Conservation (phyloP, 1,284 basidiomycete genomes). For the Cutaneotrichosporon dermatis region DNA sequence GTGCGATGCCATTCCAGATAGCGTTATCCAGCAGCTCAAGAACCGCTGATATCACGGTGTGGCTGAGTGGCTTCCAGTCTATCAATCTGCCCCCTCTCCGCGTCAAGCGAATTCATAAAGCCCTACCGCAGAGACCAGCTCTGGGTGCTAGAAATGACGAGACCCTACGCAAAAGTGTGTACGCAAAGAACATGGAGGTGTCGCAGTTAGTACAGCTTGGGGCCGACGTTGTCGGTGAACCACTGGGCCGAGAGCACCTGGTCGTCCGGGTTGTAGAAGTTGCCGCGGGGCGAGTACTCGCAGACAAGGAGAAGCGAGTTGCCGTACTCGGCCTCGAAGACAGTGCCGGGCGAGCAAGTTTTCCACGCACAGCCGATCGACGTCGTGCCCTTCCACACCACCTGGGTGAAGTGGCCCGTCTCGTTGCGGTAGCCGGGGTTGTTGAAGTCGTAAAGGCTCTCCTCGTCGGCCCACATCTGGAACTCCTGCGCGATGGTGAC, state of each 20-base stretch:
- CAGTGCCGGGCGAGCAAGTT: constrained; percentile 25
- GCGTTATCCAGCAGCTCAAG: no score
- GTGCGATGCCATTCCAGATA: no score
- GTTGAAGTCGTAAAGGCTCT: neutral
- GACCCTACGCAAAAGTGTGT: no score
- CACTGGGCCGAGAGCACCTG: neutral
- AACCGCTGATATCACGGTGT: no score
- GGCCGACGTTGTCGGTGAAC: constrained; percentile 22
- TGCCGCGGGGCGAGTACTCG: constrained; percentile 31
- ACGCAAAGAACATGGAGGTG: no score
- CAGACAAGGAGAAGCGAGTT: constrained; percentile 19
- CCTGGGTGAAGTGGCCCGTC: constrained; percentile 42
- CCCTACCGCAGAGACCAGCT: no score
- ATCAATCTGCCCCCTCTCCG: no score
- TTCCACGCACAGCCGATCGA: constrained; percentile 37
- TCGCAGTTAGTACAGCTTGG: constrained; percentile 1
- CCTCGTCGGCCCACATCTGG: constrained; percentile 38
- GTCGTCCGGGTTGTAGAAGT: constrained; percentile 2
- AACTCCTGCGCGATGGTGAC: constrained; percentile 28
- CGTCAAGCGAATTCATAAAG: neutral
- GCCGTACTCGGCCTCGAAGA: constrained; percentile 22
- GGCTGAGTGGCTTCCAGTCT: neutral
- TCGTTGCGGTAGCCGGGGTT: constrained; percentile 22
- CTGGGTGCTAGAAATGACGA: no score
- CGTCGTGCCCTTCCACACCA: constrained; percentile 44